Base-by-base conservation (phyloP, 2,329 filamentous ascomycete genomes). In the Dendrostoma leiphaemia region DNA sequence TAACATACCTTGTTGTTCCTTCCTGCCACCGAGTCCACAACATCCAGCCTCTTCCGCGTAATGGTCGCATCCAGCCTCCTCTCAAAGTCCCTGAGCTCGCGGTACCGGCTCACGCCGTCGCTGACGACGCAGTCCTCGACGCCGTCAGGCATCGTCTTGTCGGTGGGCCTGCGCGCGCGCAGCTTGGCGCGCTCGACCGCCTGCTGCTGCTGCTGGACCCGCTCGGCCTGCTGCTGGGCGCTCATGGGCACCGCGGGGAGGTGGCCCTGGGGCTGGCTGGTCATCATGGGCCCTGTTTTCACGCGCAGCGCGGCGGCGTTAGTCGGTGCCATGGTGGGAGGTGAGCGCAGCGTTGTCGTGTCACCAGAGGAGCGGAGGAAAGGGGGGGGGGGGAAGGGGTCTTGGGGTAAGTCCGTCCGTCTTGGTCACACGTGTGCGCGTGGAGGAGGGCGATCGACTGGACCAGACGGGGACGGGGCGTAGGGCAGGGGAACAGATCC, bases 111-210 rank as follows among this genome's bases (percentile, higher is more conserved):
- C 41, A 88, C 91, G 35, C 88, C 87, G 69, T 96, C 89, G 59
- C 89, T 91, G 60, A 96, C 84, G 58, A 91, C 83, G 60, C 88
- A 83, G 45, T 91, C 86, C 63, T 95, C 92, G 41, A 96, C 81
- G 53, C 90, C 91, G 60, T 97, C 92, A 35, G 94, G 92, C 24
- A 99, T 85, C 64, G 91, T 94, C 79, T 91, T 96, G 72, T 99
- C 94, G 55, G 91, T 97, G 1, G 94, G 94, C 72, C 93, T 95
- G 67, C 86, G 85, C 66, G 90, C 91, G 62, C 90, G 85, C 58
- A 91, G 85, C 70, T 92, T 91, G 43, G 88, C 85, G 59, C 84
- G 78, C 68, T 90, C 86, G 61, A 78, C 80, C 41, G 83, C 82
- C 60, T 78, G 72, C 55, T 74, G 69, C 59, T 76, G 73, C 53